phyloP scores from a whole-genome alignment of 2,329 filamentous ascomycete genomes.

The Xylaria sp. region DNA sequence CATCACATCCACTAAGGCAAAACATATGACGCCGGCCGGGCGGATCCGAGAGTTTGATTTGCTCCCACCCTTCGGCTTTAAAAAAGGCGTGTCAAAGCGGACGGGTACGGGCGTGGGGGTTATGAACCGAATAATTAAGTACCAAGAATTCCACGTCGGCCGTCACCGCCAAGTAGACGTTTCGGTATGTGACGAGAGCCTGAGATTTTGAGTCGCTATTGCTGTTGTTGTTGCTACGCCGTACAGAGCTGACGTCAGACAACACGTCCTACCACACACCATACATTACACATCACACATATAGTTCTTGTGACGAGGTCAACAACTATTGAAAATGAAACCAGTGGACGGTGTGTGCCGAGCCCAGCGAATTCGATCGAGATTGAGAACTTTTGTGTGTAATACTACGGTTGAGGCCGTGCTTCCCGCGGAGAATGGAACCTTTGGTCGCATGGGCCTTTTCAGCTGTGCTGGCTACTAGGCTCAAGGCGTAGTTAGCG shows the following conservation, averaged over 20 bases:
- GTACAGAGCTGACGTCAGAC: slow-evolving; percentile 9
- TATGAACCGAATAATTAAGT: background rate
- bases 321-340: background rate
- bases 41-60: slow-evolving; percentile 13
- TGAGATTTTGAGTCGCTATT: background rate
- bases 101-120: slow-evolving; percentile 12
- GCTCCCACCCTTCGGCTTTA: background rate
- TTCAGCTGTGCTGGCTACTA: slow-evolving; percentile 3
- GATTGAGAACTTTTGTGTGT: slow-evolving; percentile 2
- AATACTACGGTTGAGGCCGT: background rate
- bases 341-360: background rate
- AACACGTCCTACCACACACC: slow-evolving; percentile 1
- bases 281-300: background rate
- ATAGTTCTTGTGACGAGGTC: background rate
- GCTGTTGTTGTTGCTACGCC: background rate
- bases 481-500: slow-evolving; percentile 17
- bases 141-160: background rate
- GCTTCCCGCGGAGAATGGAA: background rate
- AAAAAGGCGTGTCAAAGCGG: background rate
- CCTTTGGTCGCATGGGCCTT: background rate
- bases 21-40: slow-evolving; percentile 17
- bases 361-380: background rate
- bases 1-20: slow-evolving; percentile 2
- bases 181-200: background rate
- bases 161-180: background rate